Conservation (phyloP, 768 basidiomycete species). For the Imleria badia region DNA sequence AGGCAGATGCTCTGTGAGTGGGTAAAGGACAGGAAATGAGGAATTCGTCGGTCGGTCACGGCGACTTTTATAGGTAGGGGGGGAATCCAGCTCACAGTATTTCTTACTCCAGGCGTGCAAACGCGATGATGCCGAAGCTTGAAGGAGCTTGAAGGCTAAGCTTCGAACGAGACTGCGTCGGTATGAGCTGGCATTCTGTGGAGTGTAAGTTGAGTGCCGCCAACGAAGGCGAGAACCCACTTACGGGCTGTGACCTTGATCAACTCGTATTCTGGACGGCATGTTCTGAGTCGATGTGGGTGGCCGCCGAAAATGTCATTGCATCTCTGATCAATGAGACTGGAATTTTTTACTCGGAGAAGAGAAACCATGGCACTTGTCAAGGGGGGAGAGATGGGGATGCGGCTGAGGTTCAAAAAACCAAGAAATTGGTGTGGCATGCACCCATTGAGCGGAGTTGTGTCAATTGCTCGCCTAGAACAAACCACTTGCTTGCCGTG, state of each 20-base stretch:
- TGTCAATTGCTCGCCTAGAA: too few relatives aligned
- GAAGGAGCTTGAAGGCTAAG: neutral
- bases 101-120: too few relatives aligned
- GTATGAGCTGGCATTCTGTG: constrained; percentile 5
- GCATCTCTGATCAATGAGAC: neutral
- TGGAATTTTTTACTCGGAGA: neutral
- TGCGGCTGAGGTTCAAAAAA: constrained; percentile 6
- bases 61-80: constrained; percentile 15
- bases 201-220: neutral
- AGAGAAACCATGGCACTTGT: too few relatives aligned
- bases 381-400: neutral
- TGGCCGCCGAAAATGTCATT: neutral
- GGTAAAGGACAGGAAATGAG: neutral
- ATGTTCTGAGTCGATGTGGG: neutral
- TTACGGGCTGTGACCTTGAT: neutral
- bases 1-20: neutral
- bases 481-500: too few relatives aligned
- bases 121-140: neutral
- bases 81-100: neutral
- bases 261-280: neutral
- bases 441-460: too few relatives aligned
- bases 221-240: neutral
- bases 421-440: too few relatives aligned
- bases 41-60: neutral
- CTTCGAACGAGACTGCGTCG: neutral